Evolutionary conservation across 2,329 filamentous ascomycete genomes (phyloP), one percentile per base, ranked within the genome.

Genomic region (Trichoderma guizhouense): DNA sequence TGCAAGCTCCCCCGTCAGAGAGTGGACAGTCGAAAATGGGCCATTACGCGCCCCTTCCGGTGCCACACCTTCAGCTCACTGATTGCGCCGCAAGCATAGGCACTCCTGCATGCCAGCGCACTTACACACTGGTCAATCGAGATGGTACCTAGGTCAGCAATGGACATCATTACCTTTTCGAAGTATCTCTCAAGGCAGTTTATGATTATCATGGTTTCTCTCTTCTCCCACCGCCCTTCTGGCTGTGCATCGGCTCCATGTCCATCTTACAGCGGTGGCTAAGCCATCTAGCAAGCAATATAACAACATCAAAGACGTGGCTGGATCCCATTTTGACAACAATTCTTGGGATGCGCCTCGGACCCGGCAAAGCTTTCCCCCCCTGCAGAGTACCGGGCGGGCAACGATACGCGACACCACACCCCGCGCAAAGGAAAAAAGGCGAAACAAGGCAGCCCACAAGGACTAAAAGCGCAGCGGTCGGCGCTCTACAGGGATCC

Each of bases 401-500:
- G 28, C 39, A 51, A 6, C n/a, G 36, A 69, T 28, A 15, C 14
- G 34, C 60, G 60, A 8, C 21, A 21, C 32, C 24, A 24, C 57
- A 69, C 57, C 65, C 55, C n/a, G 26, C 65, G 34, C 51, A 21
- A 61, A 15, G 34, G 6, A 15, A 34, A 24, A 36, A 62, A 62
- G 53, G 65, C n/a, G 43, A 58, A 36, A 53, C n/a, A 62, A 69
- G 67, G 67, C 67, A 69, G 32, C 67, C 30, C 21, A 53, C 39
- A 21, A 69, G n/a, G 21, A 24, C 34, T 21, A 51, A 43, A 69
- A 30, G 30, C 18, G 7, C 14, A 5, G 39, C 7, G 26, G 53
- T 43, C 34, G 66, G 36, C 39, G 28, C 36, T 69, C 55, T 61
- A 14, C 36, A 69, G 47, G 39, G 36, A 69, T 69, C 14, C 36